phyloP scores from a whole-genome alignment of 106 monocot species.

The Amphibolis antarctica region DNA sequence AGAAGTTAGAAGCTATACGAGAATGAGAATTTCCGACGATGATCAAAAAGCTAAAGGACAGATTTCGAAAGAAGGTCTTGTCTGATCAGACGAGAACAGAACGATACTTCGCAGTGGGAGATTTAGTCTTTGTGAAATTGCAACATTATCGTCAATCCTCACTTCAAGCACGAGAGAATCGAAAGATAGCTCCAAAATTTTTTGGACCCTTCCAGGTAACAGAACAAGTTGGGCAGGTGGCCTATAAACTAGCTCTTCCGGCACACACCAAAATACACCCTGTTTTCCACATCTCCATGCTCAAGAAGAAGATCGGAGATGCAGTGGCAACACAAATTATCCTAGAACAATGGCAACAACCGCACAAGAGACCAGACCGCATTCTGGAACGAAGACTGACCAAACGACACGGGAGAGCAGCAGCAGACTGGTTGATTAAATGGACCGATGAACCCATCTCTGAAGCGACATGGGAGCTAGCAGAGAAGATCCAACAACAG shows the following conservation, averaged over 20 bases:
- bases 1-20: too few relatives aligned
- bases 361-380: too few relatives aligned
- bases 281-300: neutral
- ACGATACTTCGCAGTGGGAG: neutral
- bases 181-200: neutral
- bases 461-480: too few relatives aligned
- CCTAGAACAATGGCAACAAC: too few relatives aligned
- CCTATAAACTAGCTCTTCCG: neutral
- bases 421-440: too few relatives aligned
- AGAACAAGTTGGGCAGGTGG: neutral
- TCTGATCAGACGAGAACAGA: neutral
- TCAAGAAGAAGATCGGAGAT: neutral
- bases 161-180: neutral
- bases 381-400: too few relatives aligned
- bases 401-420: too few relatives aligned
- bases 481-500: too few relatives aligned
- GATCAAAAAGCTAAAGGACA: too few relatives aligned
- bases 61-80: neutral
- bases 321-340: too few relatives aligned
- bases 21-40: too few relatives aligned
- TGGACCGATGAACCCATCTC: too few relatives aligned
- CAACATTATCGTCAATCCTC: slow-evolving; percentile 4
- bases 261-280: neutral
- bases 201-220: neutral
- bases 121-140: neutral